Percentiles rank a stretch among this genome's conserved stretches.
Evolutionary conservation across 371 early-diverging fungal species (phyloP).

Genomic region (Apophysomyces variabilis): DNA sequence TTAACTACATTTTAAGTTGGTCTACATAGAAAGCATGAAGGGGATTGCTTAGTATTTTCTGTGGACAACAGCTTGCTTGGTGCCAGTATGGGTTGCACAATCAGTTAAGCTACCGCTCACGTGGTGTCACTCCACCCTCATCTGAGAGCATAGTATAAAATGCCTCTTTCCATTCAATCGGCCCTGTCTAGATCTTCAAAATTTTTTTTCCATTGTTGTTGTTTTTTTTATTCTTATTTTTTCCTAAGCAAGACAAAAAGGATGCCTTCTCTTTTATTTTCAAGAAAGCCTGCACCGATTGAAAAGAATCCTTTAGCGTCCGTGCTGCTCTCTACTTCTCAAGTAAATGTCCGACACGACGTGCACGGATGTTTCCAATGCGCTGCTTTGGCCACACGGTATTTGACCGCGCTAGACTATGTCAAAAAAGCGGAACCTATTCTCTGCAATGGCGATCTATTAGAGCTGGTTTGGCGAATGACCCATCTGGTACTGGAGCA

Average conservation of each 20-base stretch:
- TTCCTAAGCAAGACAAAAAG: too few species aligned
- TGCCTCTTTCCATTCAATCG: neutral
- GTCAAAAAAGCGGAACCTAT: conserved; percentile 22
- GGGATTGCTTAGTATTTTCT: too few species aligned
- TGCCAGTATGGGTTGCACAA: neutral
- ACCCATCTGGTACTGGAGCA: conserved; percentile 36
- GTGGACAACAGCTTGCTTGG: too few species aligned
- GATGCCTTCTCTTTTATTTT: conserved; percentile 8
- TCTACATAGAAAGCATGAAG: too few species aligned
- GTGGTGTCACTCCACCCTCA: conserved; percentile 5
- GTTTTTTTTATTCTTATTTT: too few species aligned
- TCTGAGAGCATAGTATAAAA: neutral
- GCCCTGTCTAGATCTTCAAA: neutral
- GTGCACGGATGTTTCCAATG: conserved; percentile 27
- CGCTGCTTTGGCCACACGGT: conserved; percentile 22
- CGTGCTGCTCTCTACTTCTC: conserved; percentile 9
- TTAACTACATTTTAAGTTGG: neutral
- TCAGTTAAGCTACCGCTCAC: conserved; percentile 1
- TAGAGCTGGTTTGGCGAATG: conserved; percentile 37
- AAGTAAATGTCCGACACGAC: conserved; percentile 30
- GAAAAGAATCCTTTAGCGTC: neutral
- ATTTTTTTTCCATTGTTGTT: neutral
- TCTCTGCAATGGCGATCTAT: conserved; percentile 27
- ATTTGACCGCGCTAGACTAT: conserved; percentile 21
- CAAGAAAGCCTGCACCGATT: neutral